phyloP scores from a whole-genome alignment of 495 filamentous ascomycete species.

The Geopyxis carbonaria region DNA sequence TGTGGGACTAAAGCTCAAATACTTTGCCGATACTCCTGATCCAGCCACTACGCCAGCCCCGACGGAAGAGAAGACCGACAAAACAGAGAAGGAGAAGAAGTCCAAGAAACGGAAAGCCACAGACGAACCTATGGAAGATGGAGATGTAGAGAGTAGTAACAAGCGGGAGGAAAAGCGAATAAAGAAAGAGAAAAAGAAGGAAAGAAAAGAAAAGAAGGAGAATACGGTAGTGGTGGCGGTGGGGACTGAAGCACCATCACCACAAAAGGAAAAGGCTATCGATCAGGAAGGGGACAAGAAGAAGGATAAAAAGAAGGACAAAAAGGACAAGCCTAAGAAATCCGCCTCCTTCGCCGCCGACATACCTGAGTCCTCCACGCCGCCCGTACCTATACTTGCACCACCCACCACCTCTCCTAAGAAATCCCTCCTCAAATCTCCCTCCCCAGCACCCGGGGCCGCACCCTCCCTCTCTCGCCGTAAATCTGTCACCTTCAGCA shows the following conservation, averaged over 20 bases:
- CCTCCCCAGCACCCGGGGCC: neutral
- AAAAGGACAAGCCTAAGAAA: neutral
- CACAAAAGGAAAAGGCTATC: neutral
- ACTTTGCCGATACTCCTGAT: constrained; percentile 26
- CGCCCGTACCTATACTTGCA: neutral
- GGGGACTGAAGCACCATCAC: too few relatives aligned
- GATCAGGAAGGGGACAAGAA: constrained; percentile 1
- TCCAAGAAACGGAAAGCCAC: constrained; percentile 3
- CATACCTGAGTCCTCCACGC: neutral
- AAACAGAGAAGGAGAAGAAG: constrained; percentile 5
- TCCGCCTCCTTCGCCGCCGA: neutral
- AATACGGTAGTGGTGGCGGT: neutral
- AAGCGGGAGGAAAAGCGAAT: constrained; percentile 1
- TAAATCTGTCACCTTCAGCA: constrained; percentile 21
- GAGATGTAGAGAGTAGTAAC: neutral
- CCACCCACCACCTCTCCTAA: neutral
- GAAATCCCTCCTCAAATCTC: constrained; percentile 4
- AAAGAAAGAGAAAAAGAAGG: constrained; percentile 2
- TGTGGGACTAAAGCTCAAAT: constrained; percentile 27
- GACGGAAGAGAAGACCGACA: constrained; percentile 6
- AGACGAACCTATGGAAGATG: neutral
- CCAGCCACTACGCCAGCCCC: constrained; percentile 7
- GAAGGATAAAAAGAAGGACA: neutral
- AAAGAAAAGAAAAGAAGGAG: constrained; percentile 2
- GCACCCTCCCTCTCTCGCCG: constrained; percentile 1